Conservation (phyloP, 2,329 filamentous ascomycete genomes). For the Fusarium oligoseptatum region DNA sequence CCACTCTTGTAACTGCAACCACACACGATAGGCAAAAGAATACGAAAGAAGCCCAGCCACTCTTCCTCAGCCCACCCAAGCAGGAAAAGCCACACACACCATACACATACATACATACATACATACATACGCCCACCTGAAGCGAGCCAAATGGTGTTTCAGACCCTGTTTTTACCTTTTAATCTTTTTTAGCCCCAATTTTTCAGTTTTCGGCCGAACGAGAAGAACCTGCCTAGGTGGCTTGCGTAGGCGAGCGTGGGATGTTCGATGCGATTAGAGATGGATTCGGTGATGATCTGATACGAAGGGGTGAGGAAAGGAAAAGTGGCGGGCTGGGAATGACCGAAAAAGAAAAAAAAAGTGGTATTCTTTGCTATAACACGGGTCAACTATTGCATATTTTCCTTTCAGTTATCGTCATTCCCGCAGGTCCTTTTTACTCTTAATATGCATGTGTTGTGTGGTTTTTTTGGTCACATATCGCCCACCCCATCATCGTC, state of each 20-base stretch:
- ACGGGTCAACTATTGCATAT: neutral
- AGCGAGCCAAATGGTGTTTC: neutral
- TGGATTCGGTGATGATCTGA: neutral
- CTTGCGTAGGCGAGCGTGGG: conserved; percentile 28
- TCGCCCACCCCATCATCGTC: conserved; percentile 10
- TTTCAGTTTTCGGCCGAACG: conserved; percentile 18
- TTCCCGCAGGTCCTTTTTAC: neutral
- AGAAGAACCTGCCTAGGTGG: conserved; percentile 11
- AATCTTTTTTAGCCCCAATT: neutral
- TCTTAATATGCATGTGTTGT: neutral
- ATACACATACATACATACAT: neutral
- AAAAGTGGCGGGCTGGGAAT: neutral
- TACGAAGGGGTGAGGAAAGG: neutral
- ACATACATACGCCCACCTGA: neutral
- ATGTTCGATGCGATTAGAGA: neutral
- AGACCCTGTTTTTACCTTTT: conserved; percentile 3
- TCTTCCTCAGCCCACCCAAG: neutral
- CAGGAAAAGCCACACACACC: neutral
- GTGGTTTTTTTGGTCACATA: conserved; percentile 7
- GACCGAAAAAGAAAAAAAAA: neutral
- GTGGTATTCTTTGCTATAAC: neutral
- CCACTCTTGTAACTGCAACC: conserved; percentile 14
- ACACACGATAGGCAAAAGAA: conserved; percentile 10
- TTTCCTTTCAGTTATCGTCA: neutral
- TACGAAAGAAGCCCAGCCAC: conserved; percentile 20